Evolutionary conservation across 371 early-diverging fungal species (phyloP), one percentile per base, ranked within the genome.

Genomic region (Zancudomyces culisetae): DNA sequence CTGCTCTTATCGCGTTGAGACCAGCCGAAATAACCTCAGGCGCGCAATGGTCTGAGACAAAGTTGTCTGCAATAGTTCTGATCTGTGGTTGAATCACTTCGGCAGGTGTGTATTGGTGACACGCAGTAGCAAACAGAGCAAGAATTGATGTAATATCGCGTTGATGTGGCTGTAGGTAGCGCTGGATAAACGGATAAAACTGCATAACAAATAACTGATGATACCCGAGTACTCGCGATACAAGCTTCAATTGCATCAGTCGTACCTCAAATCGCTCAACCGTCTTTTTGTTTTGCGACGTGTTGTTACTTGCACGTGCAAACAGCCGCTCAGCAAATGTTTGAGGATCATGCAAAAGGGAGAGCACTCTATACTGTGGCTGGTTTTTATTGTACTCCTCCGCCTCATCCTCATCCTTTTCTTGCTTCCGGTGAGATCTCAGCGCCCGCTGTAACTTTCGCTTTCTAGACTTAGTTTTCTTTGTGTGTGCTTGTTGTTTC

Each of bases 11-110:
- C 43, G 83, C 79, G 65, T 96, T 96, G 51, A 96, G 68, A 49
- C 85, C 97, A 0, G 90, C 95, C 18, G 86, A 78, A 67, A 95
- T 89, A 28, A 94, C 97, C 66, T 95, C 95, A 15, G 80, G 75
- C 8, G 93, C 69, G 28, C 77, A 81, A 60, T 87, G 85, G 55
- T 85, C 87, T 40, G 88, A 83, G 21, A 94, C 85, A 77, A 96
- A 96, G 72, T 87, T 85, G 68, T 95, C 85, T 20, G 94, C 92
- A 41, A 94, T 80, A 1, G 87, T 84, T 55, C 80, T 79, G 23
- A 94, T 63, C 0, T 90, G 78, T 15, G 85, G 80, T 56, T 81
- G 81, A 51, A 93, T 66, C 1, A 71, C 79, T 59, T 96, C 97
- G 2, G 95, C 92, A 27, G 97, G 95, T 2, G 90, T 81, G 8